These are phyloP conservation scores for Exserohilum turcica DNA, from an alignment of 2,329 filamentous ascomycete species.

Conservation along the genomic window DNA sequence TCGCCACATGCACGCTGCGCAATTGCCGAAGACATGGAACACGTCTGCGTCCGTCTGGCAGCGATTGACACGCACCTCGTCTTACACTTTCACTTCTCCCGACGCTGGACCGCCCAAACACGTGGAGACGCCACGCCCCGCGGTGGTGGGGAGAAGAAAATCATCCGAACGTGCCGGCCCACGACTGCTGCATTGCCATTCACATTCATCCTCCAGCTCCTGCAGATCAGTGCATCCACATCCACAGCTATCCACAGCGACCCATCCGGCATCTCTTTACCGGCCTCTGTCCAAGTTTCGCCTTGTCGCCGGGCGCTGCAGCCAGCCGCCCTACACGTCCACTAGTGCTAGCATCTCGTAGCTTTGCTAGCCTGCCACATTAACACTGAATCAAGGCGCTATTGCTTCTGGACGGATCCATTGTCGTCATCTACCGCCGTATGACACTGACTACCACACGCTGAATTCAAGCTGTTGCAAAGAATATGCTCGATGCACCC, in stretches of 20 bases:
- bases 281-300: constrained; percentile 3
- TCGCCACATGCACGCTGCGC: constrained; percentile 3
- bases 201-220: constrained; percentile 11
- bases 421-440: neutral
- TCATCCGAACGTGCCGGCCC: constrained; percentile 26
- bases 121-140: constrained; percentile 18
- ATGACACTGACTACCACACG: neutral
- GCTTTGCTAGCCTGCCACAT: neutral
- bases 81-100: too few relatives aligned
- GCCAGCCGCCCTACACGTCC: neutral
- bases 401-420: neutral
- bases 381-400: neutral
- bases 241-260: constrained; percentile 2
- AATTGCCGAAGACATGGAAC: too few relatives aligned
- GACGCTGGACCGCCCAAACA: constrained; percentile 15
- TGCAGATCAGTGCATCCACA: constrained; percentile 19
- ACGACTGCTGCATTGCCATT: constrained; percentile 11
- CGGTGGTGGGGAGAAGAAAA: constrained; percentile 25
- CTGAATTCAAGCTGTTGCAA: neutral
- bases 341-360: neutral
- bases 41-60: too few relatives aligned
- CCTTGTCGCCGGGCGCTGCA: neutral
- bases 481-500: neutral
- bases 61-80: too few relatives aligned
- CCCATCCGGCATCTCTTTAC: neutral